Evolutionary conservation across 306 rosid genomes (phyloP), one percentile per base, ranked within the genome.

Genomic region (Begonia peltatifolia): DNA sequence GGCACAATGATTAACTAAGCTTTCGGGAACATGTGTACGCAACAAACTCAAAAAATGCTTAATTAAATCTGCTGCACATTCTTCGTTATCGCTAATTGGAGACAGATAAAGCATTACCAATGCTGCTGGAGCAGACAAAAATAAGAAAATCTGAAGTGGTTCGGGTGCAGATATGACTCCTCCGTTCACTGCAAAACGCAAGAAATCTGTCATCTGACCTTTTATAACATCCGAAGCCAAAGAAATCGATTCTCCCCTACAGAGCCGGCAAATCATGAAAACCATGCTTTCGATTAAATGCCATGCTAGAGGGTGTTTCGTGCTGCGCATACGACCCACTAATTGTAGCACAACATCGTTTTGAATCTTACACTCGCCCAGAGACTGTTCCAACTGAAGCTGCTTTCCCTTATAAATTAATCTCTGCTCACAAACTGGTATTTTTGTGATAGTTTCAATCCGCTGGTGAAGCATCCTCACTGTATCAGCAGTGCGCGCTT

Each of bases 31-130:
- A 4, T 52, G 13, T 14, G 54, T 22, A 17, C 63, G 44, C 41
- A 72, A 59, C 2, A 64, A 55, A 57, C n/a, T 54, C 57, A 81
- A 14, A 46, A 87, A 79, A 67, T 64, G 60, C 71, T 50, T 76
- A 25, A 87, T 52, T n/a, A 52, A 53, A 23, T 2, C 44, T 10
- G 68, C 85, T 6, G 87, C 94, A 42, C 47, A n/a, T 2, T 46
- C 60, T 42, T 69, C 66, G 53, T 69, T 68, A 53, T 55, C 87
- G 14, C 14, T 41, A 1, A 16, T 6, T 0, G 72, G 48, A 2
- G 97, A 89, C 17, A 58, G 41, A 35, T 84, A 84, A 54, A 87
- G 83, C 73, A 64, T 71, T 2, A 75, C 78, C 54, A 87, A 57
- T 17, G 75, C 59, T 7, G 43, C 44, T 5, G 92, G 92, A 11